Conservation (phyloP, 768 basidiomycete species). For the Boletus insuetus region DNA sequence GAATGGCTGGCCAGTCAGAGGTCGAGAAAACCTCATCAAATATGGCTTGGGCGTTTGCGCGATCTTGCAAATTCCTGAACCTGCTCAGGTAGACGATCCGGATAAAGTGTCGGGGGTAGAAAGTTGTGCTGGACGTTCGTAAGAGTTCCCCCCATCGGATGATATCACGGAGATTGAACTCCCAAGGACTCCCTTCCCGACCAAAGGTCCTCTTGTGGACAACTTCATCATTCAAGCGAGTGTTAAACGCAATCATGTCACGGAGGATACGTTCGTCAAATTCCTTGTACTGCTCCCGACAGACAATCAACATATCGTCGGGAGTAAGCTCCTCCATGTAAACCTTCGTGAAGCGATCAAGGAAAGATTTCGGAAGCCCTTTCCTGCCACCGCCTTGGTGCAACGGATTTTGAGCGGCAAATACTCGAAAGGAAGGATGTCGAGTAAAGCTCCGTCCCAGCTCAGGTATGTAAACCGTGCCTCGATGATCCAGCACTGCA, state of each 20-base stretch:
- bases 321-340: conserved; percentile 83
- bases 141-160: conserved; percentile 80
- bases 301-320: conserved; percentile 76
- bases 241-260: conserved; percentile 83
- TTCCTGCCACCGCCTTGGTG: conserved; percentile 97
- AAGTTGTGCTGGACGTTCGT: conserved; percentile 25
- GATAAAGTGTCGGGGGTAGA: conserved; percentile 62
- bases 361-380: conserved; percentile 94
- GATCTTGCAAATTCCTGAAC: conserved; percentile 76
- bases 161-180: conserved; percentile 95
- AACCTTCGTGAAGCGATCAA: conserved; percentile 98
- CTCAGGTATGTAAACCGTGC: conserved; percentile 92
- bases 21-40: conserved; percentile 52
- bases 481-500: conserved; percentile 92
- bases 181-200: conserved; percentile 87
- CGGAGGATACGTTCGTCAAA: conserved; percentile 52
- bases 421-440: conserved; percentile 94
- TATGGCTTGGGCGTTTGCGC: conserved; percentile 45
- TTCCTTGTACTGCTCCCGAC: conserved; percentile 66
- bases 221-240: conserved; percentile 63
- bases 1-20: conserved; percentile 35
- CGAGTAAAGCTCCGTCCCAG: conserved; percentile 83
- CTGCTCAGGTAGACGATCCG: conserved; percentile 79
- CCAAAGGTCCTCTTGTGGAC: conserved; percentile 65
- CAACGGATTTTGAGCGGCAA: conserved; percentile 96